A percentile compares a stretch with the other conserved stretches of the same genome.
phyloP scores from a whole-genome alignment of 1,139 yeast genomes.

The Tardiomyces blankii region DNA sequence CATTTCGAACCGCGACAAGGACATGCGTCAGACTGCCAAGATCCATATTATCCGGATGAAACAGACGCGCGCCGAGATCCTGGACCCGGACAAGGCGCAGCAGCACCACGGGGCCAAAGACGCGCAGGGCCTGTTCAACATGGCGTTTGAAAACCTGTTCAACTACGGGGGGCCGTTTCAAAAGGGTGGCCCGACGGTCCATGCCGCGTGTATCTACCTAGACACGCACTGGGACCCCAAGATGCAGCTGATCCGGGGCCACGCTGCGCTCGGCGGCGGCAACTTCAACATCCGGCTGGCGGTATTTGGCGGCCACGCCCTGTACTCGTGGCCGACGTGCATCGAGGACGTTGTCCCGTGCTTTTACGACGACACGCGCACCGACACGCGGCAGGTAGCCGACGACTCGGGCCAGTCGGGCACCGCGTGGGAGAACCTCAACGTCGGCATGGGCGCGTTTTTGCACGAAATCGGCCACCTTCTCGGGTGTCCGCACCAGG shows the following conservation, averaged over 20 bases:
- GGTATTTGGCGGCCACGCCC: constrained; percentile 87
- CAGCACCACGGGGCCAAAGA: constrained; percentile 66
- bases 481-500: constrained; percentile 88
- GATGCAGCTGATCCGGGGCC: constrained; percentile 56
- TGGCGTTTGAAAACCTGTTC: constrained; percentile 63
- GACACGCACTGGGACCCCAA: constrained; percentile 76
- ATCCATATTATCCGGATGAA: constrained; percentile 64
- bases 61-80: constrained; percentile 55
- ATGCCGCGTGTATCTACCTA: constrained; percentile 74
- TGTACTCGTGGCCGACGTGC: constrained; percentile 79
- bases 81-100: constrained; percentile 77
- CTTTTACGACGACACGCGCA: constrained; percentile 59
- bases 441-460: constrained; percentile 84
- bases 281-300: constrained; percentile 59
- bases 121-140: constrained; percentile 64
- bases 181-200: constrained; percentile 40
- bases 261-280: constrained; percentile 95
- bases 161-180: constrained; percentile 45
- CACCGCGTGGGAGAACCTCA: constrained; percentile 81
- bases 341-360: constrained; percentile 59
- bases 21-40: constrained; percentile 53
- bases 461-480: constrained; percentile 93
- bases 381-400: constrained; percentile 63
- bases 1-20: constrained; percentile 33
- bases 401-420: constrained; percentile 81